Percentiles rank a stretch among this genome's conserved stretches.
phyloP scores from a whole-genome alignment of 2,329 filamentous ascomycete species.

The Penicillium frequentans region DNA sequence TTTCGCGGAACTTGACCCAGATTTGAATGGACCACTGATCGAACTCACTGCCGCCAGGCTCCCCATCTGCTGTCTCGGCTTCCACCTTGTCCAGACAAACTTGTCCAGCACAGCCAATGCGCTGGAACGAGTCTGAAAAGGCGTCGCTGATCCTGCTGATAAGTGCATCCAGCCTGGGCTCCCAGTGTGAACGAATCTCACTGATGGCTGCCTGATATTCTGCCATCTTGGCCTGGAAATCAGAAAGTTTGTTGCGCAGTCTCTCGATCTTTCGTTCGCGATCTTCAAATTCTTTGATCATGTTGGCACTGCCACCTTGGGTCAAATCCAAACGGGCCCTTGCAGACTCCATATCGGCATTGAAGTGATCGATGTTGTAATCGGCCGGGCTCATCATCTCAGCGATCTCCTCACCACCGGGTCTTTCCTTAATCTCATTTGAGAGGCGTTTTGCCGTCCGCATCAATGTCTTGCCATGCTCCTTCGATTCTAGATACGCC shows the following conservation, averaged over 20 bases:
- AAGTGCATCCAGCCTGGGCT: slow-evolving; percentile 76
- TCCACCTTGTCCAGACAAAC: slow-evolving; percentile 77
- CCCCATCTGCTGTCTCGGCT: slow-evolving; percentile 33
- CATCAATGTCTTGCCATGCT: slow-evolving; percentile 17
- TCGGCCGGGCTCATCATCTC: slow-evolving; percentile 42
- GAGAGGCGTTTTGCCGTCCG: slow-evolving; percentile 19
- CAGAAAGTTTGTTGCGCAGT: slow-evolving; percentile 60
- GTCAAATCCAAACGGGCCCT: slow-evolving; percentile 76
- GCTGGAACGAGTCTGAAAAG: slow-evolving; percentile 89
- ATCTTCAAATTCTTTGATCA: slow-evolving; percentile 75
- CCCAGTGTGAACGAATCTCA: slow-evolving; percentile 71
- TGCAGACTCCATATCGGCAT: slow-evolving; percentile 72
- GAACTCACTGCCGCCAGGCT: slow-evolving; percentile 67
- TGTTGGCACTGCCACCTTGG: slow-evolving; percentile 71
- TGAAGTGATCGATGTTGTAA: slow-evolving; percentile 63
- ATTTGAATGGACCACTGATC: slow-evolving; percentile 93
- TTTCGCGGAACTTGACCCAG: slow-evolving; percentile 88
- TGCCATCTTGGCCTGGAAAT: slow-evolving; percentile 56
- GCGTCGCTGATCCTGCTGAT: slow-evolving; percentile 81
- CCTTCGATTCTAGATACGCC: slow-evolving; percentile 33
- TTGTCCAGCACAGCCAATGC: slow-evolving; percentile 92
- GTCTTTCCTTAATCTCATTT: slow-evolving; percentile 11
- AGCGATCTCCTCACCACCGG: slow-evolving; percentile 40
- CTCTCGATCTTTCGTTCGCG: slow-evolving; percentile 69
- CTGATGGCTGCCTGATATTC: slow-evolving; percentile 60